A percentile compares a stretch with the other conserved stretches of the same genome.
Conservation (phyloP, 345 rosid genomes). For the Citrus cavaleriei region DNA sequence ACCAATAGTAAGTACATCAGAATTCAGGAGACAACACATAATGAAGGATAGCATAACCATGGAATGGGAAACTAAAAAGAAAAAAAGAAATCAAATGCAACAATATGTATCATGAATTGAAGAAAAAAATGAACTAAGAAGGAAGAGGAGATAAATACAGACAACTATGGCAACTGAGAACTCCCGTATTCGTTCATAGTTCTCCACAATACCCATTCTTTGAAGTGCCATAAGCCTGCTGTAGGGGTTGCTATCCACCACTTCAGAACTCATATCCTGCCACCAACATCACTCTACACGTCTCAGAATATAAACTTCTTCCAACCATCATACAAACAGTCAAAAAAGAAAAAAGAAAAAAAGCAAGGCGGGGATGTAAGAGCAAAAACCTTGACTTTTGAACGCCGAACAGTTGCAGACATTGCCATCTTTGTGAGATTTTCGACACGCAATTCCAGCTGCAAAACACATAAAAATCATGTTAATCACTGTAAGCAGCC, state of each 20-base stretch:
- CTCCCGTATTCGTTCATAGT: constrained; percentile 81
- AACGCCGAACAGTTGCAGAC: constrained; percentile 50
- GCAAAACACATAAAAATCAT: constrained; percentile 6
- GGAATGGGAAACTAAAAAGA: background rate
- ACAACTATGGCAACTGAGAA: constrained; percentile 97
- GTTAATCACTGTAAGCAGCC: background rate
- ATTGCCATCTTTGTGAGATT: constrained; percentile 50
- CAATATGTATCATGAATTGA: background rate
- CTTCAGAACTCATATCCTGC: constrained; percentile 96
- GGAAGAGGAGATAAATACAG: constrained; percentile 44
- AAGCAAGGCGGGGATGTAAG: background rate
- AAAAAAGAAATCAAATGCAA: background rate
- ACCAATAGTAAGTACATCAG: background rate
- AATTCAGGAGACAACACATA: background rate
- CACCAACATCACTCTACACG: constrained; percentile 7
- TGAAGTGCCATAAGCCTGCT: constrained; percentile 99
- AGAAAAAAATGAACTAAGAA: background rate
- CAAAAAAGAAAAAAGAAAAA: no score
- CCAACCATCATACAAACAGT: background rate
- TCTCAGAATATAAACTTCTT: background rate
- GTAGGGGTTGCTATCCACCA: constrained; percentile 95
- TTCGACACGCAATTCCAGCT: constrained; percentile 62
- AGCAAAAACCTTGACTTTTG: constrained; percentile 66
- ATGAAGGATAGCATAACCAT: background rate
- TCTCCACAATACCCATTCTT: constrained; percentile 91